Base-by-base conservation (phyloP, 176 grass and related monocot species). In the Thinopyrum elongatum region DNA sequence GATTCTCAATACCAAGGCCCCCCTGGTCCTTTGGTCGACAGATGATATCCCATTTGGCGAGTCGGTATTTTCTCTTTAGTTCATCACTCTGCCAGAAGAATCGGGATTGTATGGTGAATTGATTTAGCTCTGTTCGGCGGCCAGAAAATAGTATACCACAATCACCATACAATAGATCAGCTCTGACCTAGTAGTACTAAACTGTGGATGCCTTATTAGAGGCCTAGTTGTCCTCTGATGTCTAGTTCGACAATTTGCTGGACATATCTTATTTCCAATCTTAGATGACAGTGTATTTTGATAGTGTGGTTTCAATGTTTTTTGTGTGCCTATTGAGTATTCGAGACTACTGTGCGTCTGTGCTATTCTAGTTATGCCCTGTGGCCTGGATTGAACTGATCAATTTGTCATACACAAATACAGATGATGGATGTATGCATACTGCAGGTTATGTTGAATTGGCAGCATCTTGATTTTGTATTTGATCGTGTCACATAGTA, bases 81-180 rank as follows among this genome's bases (percentile, higher is more conserved):
- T n/a, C n/a, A n/a, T n/a, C n/a, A n/a, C n/a, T n/a, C n/a, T n/a
- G n/a, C n/a, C n/a, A n/a, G n/a, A n/a, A n/a, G n/a, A n/a, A n/a
- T n/a, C n/a, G n/a, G n/a, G n/a, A 1, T 30, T 76, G 1, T 35
- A 27, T 27, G 36, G 58, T 49, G 25, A 79, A 70, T 57, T 39
- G 6, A 30, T 62, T 22, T 55, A 62, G 3, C 36, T 51, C 12
- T 12, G 4, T 51, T 76, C 7, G 5, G 10, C 22, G 23, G 22
- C 33, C 28, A 33, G 11, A 71, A 90, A 57, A 15, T 86, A 60
- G 35, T n/a, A n/a, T n/a, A n/a, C n/a, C n/a, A n/a, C n/a, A n/a
- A n/a, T n/a, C n/a, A n/a, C n/a, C n/a, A n/a, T 53, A 51, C 47
- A 51, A 17, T 17, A 53, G 16, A 53, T 17, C 49, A 53, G 49